Conservation (phyloP, 2,329 filamentous ascomycete species). For the Aspergillus japonicus region DNA sequence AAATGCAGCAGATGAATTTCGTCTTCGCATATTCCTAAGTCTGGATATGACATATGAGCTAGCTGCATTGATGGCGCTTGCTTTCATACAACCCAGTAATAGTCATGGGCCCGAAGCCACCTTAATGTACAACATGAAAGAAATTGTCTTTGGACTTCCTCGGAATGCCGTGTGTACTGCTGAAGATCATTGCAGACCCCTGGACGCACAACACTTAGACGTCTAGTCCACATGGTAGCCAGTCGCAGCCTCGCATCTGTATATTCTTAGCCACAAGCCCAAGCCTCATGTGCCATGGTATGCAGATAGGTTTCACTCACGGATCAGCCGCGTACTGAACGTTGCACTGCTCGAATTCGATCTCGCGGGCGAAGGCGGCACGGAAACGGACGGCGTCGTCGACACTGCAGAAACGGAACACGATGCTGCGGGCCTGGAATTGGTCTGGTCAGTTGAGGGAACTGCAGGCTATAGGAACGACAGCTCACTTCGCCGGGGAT, state of each 20-base stretch:
- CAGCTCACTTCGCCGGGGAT: conserved; percentile 42
- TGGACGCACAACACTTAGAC: neutral
- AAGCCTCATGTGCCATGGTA: neutral
- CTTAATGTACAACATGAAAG: too few relatives aligned
- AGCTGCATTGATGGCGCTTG: too few relatives aligned
- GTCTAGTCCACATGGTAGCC: conserved; percentile 19
- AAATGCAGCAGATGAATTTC: too few relatives aligned
- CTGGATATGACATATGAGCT: too few relatives aligned
- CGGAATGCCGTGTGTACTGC: neutral
- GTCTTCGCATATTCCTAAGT: too few relatives aligned
- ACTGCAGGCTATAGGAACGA: neutral
- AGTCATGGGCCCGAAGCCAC: too few relatives aligned
- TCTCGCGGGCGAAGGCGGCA: conserved; percentile 36
- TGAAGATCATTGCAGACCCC: neutral
- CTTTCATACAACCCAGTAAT: too few relatives aligned
- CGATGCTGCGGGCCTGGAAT: conserved; percentile 42
- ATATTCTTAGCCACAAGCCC: conserved; percentile 1
- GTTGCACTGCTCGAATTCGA: conserved; percentile 49
- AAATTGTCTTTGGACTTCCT: too few relatives aligned
- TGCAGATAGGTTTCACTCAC: conserved; percentile 20
- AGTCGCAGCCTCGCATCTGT: conserved; percentile 25
- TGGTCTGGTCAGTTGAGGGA: neutral
- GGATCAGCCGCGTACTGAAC: conserved; percentile 47
- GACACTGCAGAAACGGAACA: conserved; percentile 51
- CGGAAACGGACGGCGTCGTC: conserved; percentile 49